Evolutionary conservation across 2,329 filamentous ascomycete genomes (phyloP), one percentile per base, ranked within the genome.

Genomic region (Amylocarpus encephaloides): DNA sequence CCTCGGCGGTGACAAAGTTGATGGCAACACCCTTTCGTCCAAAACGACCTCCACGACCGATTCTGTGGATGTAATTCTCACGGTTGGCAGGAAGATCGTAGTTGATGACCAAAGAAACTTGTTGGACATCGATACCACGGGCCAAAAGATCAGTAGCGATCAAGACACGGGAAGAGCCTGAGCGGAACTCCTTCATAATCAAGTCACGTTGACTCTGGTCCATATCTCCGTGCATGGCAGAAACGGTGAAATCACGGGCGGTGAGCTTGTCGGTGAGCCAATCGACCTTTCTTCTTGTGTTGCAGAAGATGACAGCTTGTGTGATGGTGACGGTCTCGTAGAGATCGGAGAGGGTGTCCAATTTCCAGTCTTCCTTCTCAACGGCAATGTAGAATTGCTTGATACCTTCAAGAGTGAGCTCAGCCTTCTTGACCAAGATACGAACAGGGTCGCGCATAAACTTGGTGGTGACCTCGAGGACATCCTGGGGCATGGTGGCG

Each of bases 311-410:
- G 68, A 98, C 93, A 41, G 93, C 93, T 73, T 97, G 93, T 13
- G 93, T 97, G 66, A 98, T 97, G 49, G 93, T 98, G 40, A 98
- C 80, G 11, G 93, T 97, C 69, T 98, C 93, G 78, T 98, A 98
- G 51, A 98, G 84, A 73, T 98, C 93, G 71, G 90, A 97, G 4
- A 98, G 83, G 2, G 93, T 98, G 69, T 98, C 93, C 62, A 98
- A 95, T 71, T 98, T 98, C 93, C 93, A 98, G 68, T 97, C 93
- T 70, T 98, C 93, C 76, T 96, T 97, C 72, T 98, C 93, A 16
- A 97, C 93, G 1, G 93, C 93, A 75, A 98, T 97, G 79, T 96
- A 98, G 79, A 96, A 98, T 74, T 98, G 93, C 83, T 98, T 98
- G 71, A 98, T 95, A 88, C 93, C 93, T 78, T 98, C 93, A 53